Base-by-base conservation (phyloP, 495 filamentous ascomycete species). In the Amphirosellinia nigrospora region DNA sequence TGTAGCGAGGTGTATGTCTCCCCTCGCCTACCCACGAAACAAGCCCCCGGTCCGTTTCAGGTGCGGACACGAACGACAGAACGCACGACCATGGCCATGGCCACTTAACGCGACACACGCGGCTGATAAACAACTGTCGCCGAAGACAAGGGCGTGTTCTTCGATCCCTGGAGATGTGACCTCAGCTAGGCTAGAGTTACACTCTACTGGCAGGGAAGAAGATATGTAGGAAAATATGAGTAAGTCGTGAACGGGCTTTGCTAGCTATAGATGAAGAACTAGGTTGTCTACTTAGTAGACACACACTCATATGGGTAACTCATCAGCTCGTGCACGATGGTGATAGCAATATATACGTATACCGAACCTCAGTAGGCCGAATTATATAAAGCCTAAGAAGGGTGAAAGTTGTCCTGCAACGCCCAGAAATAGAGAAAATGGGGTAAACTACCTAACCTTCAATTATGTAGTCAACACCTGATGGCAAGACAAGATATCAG, bases 1-100 rank as follows among this genome's bases (percentile, higher is more conserved):
- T 28, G 50, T 30, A 32, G 50, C 50, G 28, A 28, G 21, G 55
- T 21, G 30, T 36, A 7, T 36, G 34, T 36, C 10, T 15, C 15
- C 39, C 60, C 23, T 36, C 30, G 55, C 19, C 9, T 58, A 21
- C 55, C 55, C 55, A 63, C 60, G 60, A 63, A 63, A 63, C 60
- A 60, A 58, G 0, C 30, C 58, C 58, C 58, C 58, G 3, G 60
- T 63, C 60, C 38, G 60, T 63, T 63, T 63, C 60, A 63, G 60
- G 60, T 63, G 60, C 60, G n/a, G n/a, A n/a, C n/a, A n/a, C 60
- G 60, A 61, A 63, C 36, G 41, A 6, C 21, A 60, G 8, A 61
- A 26, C 30, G n/a, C 19, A 61, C 58, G 58, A 58, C 30, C 7
- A 58, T 8, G 10, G 1, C 7, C 5, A 50, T n/a, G n/a, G n/a